Evolutionary conservation across 108 stramenopile genomes (phyloP).

Genomic region (Nannochloropsis salina): DNA sequence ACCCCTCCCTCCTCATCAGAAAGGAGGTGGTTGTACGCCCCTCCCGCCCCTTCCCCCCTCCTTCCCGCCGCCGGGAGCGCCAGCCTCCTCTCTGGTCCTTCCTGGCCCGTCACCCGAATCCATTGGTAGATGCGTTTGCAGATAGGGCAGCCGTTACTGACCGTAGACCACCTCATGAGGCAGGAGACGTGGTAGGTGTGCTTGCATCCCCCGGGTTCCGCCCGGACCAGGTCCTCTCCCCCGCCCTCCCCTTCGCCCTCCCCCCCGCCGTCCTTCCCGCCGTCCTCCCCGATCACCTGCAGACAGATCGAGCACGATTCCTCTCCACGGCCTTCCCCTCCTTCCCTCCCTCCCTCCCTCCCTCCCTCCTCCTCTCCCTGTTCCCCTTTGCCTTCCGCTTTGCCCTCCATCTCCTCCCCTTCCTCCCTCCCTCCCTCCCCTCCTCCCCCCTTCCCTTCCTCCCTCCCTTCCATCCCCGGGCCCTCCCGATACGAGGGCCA

Average conservation of each 20-base stretch:
- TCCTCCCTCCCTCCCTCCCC: neutral
- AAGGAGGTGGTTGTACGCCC: neutral
- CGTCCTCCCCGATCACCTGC: neutral
- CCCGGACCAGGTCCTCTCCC: slow-evolving; percentile 21
- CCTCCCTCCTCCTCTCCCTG: neutral
- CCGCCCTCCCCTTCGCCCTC: slow-evolving; percentile 23
- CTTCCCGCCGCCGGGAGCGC: slow-evolving; percentile 22
- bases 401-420: neutral
- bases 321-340: neutral
- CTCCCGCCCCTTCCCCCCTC: neutral
- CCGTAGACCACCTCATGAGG: slow-evolving; percentile 28
- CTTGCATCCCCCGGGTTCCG: slow-evolving; percentile 23
- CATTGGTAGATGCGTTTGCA: slow-evolving; percentile 25
- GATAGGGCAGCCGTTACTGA: slow-evolving; percentile 29
- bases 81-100: slow-evolving; percentile 19
- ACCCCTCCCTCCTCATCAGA: neutral
- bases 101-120: slow-evolving; percentile 18
- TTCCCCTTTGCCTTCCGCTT: neutral
- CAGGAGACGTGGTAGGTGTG: slow-evolving; percentile 36
- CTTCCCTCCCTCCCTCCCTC: neutral
- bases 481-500: too few species aligned
- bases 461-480: neutral
- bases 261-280: neutral
- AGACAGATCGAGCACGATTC: neutral
- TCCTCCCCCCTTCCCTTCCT: neutral